Conservation (phyloP, 2,329 filamentous ascomycete genomes). For the Diaporthe citriasiana region DNA sequence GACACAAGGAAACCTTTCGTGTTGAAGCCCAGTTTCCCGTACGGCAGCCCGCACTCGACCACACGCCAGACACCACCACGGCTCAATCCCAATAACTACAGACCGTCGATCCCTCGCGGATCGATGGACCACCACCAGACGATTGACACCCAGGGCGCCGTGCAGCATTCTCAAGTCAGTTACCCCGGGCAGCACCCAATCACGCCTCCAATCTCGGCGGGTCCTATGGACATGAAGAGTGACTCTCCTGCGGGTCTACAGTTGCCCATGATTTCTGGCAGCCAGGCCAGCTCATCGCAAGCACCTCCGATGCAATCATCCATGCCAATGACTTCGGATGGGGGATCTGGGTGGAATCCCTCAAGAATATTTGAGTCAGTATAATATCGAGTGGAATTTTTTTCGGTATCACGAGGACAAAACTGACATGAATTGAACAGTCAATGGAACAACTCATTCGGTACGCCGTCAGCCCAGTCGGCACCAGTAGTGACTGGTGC, state of each 20-base stretch:
- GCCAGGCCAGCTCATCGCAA: conserved; percentile 64
- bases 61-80: conserved; percentile 74
- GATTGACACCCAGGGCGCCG: conserved; percentile 66
- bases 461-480: conserved; percentile 72
- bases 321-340: conserved; percentile 68
- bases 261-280: conserved; percentile 73
- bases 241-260: conserved; percentile 78
- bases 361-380: conserved; percentile 91
- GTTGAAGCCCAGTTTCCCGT: conserved; percentile 88
- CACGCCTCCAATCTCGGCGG: conserved; percentile 83
- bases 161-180: conserved; percentile 73
- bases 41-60: conserved; percentile 81
- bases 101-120: conserved; percentile 58
- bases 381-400: not conserved
- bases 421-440: conserved; percentile 60
- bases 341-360: conserved; percentile 84
- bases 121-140: conserved; percentile 68
- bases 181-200: conserved; percentile 77
- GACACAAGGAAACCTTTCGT: conserved; percentile 89
- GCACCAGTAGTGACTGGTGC: conserved; percentile 56
- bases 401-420: conserved; percentile 36
- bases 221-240: conserved; percentile 80
- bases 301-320: conserved; percentile 65
- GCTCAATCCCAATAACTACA: conserved; percentile 59
- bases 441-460: conserved; percentile 96